A percentile compares a stretch with the other conserved stretches of the same genome.
phyloP scores from a whole-genome alignment of 352 stramenopile genomes.

The Pythium pectinolyticum region DNA sequence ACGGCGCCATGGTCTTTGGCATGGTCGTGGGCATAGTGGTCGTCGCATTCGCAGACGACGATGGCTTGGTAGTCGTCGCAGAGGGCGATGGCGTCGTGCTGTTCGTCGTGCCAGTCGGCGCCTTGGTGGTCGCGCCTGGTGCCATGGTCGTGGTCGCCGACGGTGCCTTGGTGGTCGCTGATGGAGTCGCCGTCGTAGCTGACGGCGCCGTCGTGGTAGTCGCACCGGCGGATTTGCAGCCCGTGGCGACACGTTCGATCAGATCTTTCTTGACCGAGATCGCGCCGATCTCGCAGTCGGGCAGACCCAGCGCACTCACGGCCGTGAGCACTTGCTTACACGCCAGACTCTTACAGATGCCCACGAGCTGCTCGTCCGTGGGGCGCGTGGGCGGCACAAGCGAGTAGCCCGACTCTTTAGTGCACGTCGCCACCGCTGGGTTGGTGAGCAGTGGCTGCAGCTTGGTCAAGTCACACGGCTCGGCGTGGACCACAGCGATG shows the following conservation, averaged over 20 bases:
- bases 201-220: background rate
- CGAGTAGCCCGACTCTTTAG: constrained; percentile 13
- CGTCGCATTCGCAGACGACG: background rate
- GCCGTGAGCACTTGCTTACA: constrained; percentile 21
- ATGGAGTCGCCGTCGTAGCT: background rate
- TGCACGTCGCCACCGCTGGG: constrained; percentile 16
- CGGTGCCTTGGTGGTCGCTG: background rate
- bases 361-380: constrained; percentile 21
- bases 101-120: background rate
- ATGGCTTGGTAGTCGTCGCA: background rate
- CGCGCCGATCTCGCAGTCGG: constrained; percentile 24
- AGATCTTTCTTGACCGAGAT: constrained; percentile 21
- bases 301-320: constrained; percentile 8
- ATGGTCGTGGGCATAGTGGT: background rate
- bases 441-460: constrained; percentile 15
- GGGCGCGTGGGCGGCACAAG: constrained; percentile 21
- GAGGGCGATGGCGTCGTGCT: background rate
- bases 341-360: constrained; percentile 25
- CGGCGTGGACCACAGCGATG: background rate
- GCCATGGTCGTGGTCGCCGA: background rate
- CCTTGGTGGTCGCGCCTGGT: background rate
- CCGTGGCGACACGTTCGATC: constrained; percentile 17
- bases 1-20: too few species aligned
- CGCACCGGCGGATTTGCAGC: constrained; percentile 15
- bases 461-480: constrained; percentile 19